Conservation (phyloP, 345 rosid species). For the Microthlaspi erraticum region DNA sequence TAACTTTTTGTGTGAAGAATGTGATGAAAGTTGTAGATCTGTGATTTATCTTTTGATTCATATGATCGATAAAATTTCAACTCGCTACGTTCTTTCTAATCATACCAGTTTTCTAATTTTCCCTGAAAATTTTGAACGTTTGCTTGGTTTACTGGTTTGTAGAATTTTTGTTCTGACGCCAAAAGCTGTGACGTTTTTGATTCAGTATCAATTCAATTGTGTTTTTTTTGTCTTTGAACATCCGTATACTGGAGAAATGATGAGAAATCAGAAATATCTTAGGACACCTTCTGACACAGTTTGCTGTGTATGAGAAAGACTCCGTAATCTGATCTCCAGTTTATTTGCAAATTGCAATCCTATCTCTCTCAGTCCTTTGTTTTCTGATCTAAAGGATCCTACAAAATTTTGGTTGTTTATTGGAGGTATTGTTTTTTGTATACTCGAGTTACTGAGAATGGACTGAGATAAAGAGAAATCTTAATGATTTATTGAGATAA, state of each 20-base stretch:
- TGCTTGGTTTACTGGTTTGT: background rate
- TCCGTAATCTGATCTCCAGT: constrained; percentile 51
- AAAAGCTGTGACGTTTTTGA: background rate
- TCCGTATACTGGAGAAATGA: constrained; percentile 39
- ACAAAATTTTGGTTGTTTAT: no score
- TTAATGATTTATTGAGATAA: background rate
- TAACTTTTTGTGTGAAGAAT: constrained; percentile 8
- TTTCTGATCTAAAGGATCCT: background rate
- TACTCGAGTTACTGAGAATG: no score
- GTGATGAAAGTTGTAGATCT: constrained; percentile 44
- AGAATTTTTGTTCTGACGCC: background rate
- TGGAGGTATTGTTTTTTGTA: no score
- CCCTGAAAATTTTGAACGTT: background rate
- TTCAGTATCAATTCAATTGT: background rate
- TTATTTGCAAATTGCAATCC: background rate
- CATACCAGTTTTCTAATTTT: background rate
- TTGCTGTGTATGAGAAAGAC: constrained; percentile 60
- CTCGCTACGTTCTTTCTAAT: constrained; percentile 53
- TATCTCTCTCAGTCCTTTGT: background rate
- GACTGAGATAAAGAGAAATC: no score
- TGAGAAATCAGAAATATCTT: constrained; percentile 55
- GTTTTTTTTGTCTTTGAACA: background rate
- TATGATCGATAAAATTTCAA: constrained; percentile 40
- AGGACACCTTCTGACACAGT: constrained; percentile 72
- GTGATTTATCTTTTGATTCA: constrained; percentile 40